A percentile compares a stretch with the other conserved stretches of the same genome.
phyloP scores from a whole-genome alignment of 768 basidiomycete species.

The Holtermannia corniformis region DNA sequence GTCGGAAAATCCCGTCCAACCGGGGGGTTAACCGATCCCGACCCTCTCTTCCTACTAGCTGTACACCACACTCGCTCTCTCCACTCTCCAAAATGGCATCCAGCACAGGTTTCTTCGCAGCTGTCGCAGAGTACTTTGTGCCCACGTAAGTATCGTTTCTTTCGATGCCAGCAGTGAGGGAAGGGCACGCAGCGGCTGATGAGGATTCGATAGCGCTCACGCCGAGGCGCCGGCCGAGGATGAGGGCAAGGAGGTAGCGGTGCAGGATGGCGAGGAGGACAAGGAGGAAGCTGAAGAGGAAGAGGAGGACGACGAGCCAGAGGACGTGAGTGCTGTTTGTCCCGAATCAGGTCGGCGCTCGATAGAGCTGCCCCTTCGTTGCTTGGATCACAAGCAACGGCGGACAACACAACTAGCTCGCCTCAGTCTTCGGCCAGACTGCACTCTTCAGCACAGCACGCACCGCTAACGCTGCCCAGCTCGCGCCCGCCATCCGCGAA shows the following conservation, averaged over 20 bases:
- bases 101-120: conserved; percentile 24
- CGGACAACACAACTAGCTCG: neutral
- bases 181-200: neutral
- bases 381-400: neutral
- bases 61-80: too few relatives aligned
- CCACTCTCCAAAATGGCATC: too few relatives aligned
- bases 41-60: too few relatives aligned
- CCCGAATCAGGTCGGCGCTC: neutral
- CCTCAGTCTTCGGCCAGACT: neutral
- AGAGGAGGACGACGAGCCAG: conserved; percentile 57
- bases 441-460: neutral
- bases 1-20: too few relatives aligned
- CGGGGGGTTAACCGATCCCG: too few relatives aligned
- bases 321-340: conserved; percentile 56
- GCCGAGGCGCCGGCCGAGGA: conserved; percentile 39
- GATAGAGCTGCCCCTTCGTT: neutral
- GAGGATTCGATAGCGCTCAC: conserved; percentile 36
- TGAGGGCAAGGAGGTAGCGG: conserved; percentile 37
- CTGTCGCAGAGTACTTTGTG: conserved; percentile 22
- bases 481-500: conserved; percentile 61
- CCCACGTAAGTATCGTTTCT: conserved; percentile 25
- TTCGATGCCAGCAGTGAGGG: neutral
- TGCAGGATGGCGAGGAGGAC: conserved; percentile 17
- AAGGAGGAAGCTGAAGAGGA: conserved; percentile 45
- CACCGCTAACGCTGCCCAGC: too few relatives aligned